Evolutionary conservation across 768 basidiomycete species (phyloP), one percentile per base, ranked within the genome.

Genomic region (Suillus subaureus): DNA sequence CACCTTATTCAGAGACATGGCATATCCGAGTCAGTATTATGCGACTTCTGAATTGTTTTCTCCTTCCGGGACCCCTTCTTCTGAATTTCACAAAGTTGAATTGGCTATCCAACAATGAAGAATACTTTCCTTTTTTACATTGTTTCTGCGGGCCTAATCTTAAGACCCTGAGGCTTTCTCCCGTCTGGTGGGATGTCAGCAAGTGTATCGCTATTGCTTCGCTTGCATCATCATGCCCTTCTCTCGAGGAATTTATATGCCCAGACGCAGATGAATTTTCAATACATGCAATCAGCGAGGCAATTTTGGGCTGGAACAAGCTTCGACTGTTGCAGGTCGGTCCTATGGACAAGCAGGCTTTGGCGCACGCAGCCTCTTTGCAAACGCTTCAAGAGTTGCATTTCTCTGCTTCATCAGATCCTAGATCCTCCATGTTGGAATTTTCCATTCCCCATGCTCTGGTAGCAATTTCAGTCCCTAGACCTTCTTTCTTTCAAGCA

Each of bases 71-170:
- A 5, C 74, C 74, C 0, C 35, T 75, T 4, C 73, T 75, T 23
- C 74, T 72, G 3, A 75, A 72, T 16, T 67, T 74, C 35, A 72
- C 58, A 0, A 68, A 68, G 35, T 67, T 75, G 35, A 57, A 67
- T 31, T 74, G 74, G 74, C 6, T 49, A 12, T 49, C 47, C 13
- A 15, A 49, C 5, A 3, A 9, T 23, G 47, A 23, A 23, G n/a
- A 49, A 12, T 49, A 15, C 23, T 49, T 49, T 23, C 47, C 23
- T 26, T 49, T 26, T 13, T 49, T 49, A 6, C 13, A 13, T 26
- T 26, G 47, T 26, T 49, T 49, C 47, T 49, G 23, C 13, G 47
- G 47, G 6, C 47, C 47, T 23, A 49, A 26, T 26, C 23, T 49
- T 13, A 49, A 12, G 23, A 26, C 47, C 23, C 23, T 49, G 4